A percentile compares a stretch with the other conserved stretches of the same genome.
Evolutionary conservation across 177 flowering plant genomes (phyloP).

Genomic region (Vitis hybrid): DNA sequence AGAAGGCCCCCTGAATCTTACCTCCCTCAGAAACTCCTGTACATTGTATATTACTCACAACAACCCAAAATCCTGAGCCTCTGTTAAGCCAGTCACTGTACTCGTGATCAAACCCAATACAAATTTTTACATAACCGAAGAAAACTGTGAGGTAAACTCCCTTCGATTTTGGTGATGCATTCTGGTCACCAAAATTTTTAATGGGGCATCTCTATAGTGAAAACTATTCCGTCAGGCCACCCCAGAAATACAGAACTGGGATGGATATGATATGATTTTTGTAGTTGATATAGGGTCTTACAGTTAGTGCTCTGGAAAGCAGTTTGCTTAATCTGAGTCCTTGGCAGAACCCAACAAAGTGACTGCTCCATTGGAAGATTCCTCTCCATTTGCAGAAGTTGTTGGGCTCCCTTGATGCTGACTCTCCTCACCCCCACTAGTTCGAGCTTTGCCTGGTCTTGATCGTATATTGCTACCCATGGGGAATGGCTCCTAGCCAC

Average conservation of each 20-base stretch:
- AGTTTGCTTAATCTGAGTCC: slow-evolving; percentile 34
- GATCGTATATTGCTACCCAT: slow-evolving; percentile 53
- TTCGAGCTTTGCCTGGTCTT: slow-evolving; percentile 55
- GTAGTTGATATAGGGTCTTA: slow-evolving; percentile 1
- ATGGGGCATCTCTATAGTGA: slow-evolving; percentile 13
- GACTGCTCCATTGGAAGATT: slow-evolving; percentile 34
- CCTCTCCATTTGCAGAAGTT: slow-evolving; percentile 39
- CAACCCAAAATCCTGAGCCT: slow-evolving; percentile 19
- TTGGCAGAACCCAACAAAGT: slow-evolving; percentile 39
- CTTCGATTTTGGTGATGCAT: slow-evolving; percentile 5
- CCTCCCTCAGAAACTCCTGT: slow-evolving; percentile 7
- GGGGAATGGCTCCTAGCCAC: slow-evolving; percentile 68
- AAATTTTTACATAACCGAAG: slow-evolving; percentile 1
- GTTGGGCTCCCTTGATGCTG: slow-evolving; percentile 38
- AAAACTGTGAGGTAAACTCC: background rate
- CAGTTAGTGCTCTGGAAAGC: slow-evolving; percentile 24
- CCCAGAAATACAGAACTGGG: slow-evolving; percentile 22
- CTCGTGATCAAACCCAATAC: background rate
- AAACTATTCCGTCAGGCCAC: slow-evolving; percentile 19
- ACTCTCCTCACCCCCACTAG: slow-evolving; percentile 33
- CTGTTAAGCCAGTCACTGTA: slow-evolving; percentile 11
- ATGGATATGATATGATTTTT: slow-evolving; percentile 1
- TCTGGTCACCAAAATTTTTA: slow-evolving; percentile 11
- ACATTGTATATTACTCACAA: slow-evolving; percentile 7
- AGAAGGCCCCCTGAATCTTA: background rate